A percentile compares a stretch with the other conserved stretches of the same genome.
Evolutionary conservation across 306 rosid genomes (phyloP).

Genomic region (Begonia loranthoides): DNA sequence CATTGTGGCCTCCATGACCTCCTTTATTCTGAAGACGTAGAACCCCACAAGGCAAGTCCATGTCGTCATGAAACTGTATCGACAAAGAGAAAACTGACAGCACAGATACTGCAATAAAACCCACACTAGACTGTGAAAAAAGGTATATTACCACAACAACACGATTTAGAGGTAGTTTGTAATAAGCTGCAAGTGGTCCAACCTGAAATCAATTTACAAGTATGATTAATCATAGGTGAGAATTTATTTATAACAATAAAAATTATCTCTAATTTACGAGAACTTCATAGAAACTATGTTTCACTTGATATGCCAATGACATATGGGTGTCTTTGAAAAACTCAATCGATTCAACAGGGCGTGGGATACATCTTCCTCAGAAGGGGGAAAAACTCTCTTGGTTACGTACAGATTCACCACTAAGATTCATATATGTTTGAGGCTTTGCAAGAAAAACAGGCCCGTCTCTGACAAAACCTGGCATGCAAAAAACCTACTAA

Average conservation of each 20-base stretch:
- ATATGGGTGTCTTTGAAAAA: neutral
- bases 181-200: slow-evolving; percentile 92
- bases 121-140: slow-evolving; percentile 3
- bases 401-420: slow-evolving; percentile 86
- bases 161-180: slow-evolving; percentile 85
- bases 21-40: slow-evolving; percentile 74
- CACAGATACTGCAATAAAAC: slow-evolving; percentile 6
- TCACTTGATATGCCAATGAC: neutral
- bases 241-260: neutral
- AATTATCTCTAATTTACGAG: neutral
- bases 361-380: neutral
- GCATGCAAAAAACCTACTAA: slow-evolving; percentile 4
- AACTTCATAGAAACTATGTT: neutral
- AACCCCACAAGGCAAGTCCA: slow-evolving; percentile 87
- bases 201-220: slow-evolving; percentile 16
- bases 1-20: slow-evolving; percentile 79
- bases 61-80: slow-evolving; percentile 76
- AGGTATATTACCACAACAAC: slow-evolving; percentile 55
- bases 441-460: slow-evolving; percentile 90
- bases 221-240: neutral
- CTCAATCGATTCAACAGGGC: neutral
- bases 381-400: slow-evolving; percentile 7
- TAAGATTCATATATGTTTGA: slow-evolving; percentile 91
- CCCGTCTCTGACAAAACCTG: slow-evolving; percentile 70
- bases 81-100: slow-evolving; percentile 3